These are phyloP conservation scores for Coix lacrymajobi DNA, from an alignment of 176 grass and related monocot genomes.

Conservation along the genomic window DNA sequence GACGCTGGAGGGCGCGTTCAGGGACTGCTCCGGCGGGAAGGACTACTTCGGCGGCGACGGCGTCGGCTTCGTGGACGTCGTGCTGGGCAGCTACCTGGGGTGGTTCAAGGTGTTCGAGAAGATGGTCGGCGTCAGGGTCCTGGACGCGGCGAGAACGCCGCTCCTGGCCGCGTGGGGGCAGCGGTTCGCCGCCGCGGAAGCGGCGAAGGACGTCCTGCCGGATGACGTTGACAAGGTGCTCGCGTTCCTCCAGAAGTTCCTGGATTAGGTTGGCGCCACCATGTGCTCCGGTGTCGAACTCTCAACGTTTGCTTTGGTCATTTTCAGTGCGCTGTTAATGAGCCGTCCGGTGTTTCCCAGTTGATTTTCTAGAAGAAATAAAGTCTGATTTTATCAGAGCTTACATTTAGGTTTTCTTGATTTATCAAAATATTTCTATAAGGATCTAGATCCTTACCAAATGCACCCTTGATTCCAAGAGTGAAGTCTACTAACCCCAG, in stretches of 20 bases:
- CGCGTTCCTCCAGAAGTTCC: constrained; percentile 29
- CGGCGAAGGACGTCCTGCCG: constrained; percentile 23
- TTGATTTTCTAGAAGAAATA: neutral
- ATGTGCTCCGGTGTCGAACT: neutral
- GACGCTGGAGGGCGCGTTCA: constrained; percentile 45
- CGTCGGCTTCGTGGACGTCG: constrained; percentile 32
- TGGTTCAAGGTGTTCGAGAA: constrained; percentile 43
- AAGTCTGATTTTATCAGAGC: neutral
- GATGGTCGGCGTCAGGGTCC: constrained; percentile 30
- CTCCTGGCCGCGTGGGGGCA: constrained; percentile 23
- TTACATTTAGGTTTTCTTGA: no score
- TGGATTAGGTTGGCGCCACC: constrained; percentile 2
- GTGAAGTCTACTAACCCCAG: no score
- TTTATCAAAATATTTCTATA: no score
- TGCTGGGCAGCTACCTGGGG: constrained; percentile 34
- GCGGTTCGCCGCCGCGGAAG: constrained; percentile 2
- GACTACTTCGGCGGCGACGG: constrained; percentile 36
- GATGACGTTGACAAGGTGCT: constrained; percentile 40
- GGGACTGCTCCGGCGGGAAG: neutral
- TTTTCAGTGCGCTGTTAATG: neutral
- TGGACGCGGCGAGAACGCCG: constrained; percentile 28
- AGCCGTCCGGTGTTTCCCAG: neutral
- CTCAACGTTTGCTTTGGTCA: neutral
- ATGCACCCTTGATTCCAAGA: no score
- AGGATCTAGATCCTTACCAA: no score